Evolutionary conservation across 768 basidiomycete genomes (phyloP).

Genomic region (Trametes cingulata): DNA sequence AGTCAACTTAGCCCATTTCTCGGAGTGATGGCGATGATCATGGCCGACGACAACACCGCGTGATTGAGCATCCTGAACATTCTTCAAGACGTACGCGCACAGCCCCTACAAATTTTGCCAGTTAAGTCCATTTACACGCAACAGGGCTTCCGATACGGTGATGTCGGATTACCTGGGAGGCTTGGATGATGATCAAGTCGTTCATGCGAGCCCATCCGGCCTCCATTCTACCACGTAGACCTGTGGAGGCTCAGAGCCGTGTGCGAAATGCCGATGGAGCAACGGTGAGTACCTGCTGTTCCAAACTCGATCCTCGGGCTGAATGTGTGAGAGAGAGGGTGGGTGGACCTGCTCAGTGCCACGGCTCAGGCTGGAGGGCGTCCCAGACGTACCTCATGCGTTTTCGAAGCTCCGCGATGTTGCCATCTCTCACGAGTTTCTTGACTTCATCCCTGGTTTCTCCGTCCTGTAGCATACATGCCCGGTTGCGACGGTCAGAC

Average conservation of each 20-base stretch:
- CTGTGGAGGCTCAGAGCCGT: no score
- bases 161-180: constrained; percentile 76
- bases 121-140: no score
- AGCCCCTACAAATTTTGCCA: constrained; percentile 62
- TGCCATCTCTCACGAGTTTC: constrained; percentile 42
- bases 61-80: constrained; percentile 50
- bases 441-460: constrained; percentile 51
- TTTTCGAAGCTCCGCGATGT: constrained; percentile 51
- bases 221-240: constrained; percentile 80
- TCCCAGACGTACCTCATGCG: constrained; percentile 49
- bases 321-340: neutral
- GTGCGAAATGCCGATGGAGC: no score
- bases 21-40: constrained; percentile 83
- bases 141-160: no score
- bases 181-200: constrained; percentile 78
- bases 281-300: constrained; percentile 62
- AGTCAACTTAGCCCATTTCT: constrained; percentile 74
- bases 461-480: constrained; percentile 45
- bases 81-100: constrained; percentile 64
- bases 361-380: no score
- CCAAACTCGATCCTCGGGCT: constrained; percentile 83
- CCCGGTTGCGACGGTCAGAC: neutral
- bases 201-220: constrained; percentile 94
- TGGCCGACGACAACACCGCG: constrained; percentile 83
- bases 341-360: neutral